Conservation (phyloP, 129 eudicot genomes). For the Daucus carota region DH1_v3.0 NC_030387.2:30026501-30027000, state of each 20-base stretch:
- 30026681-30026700: conserved; percentile 38
- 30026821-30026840: conserved; percentile 40
- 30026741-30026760: conserved; percentile 24
- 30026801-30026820: conserved; percentile 20
- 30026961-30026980: conserved; percentile 24
- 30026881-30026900: conserved; percentile 24
- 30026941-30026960: conserved; percentile 34
- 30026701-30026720: conserved; percentile 33
- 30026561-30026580: too few species aligned
- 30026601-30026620: conserved; percentile 39
- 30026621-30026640: conserved; percentile 38
- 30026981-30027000: conserved; percentile 31
- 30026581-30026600: conserved; percentile 31
- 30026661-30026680: conserved; percentile 34
- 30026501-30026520: too few species aligned
- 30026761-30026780: conserved; percentile 38
- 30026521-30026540: too few species aligned
- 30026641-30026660: conserved; percentile 24
- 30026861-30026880: conserved; percentile 22
- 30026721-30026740: conserved; percentile 25
- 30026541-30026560: too few species aligned
- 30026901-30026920: conserved; percentile 32
- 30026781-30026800: conserved; percentile 25
- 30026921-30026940: conserved; percentile 24
- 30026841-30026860: conserved; percentile 37